Evolutionary conservation across 2,329 filamentous ascomycete genomes (phyloP).

Genomic region (Sporothrix luriei): DNA sequence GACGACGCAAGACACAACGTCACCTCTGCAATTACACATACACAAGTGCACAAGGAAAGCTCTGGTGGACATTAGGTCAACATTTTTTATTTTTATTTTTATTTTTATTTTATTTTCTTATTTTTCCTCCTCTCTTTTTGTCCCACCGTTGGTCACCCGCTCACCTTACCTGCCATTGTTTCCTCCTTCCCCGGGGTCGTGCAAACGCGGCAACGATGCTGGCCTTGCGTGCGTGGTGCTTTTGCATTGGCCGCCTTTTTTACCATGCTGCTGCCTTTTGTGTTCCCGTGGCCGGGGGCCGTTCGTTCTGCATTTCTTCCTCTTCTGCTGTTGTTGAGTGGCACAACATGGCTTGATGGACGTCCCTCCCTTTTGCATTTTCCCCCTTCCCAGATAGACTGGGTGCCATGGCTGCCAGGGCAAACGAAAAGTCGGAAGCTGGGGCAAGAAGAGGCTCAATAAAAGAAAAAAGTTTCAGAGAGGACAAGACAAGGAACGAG

Average conservation of each 20-base stretch:
- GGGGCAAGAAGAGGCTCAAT: background rate
- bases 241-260: constrained; percentile 18
- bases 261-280: background rate
- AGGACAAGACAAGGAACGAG: background rate
- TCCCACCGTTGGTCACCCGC: background rate
- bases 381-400: background rate
- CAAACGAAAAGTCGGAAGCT: background rate
- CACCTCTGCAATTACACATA: constrained; percentile 20
- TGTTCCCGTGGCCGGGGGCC: background rate
- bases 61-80: too few relatives aligned
- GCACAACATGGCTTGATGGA: background rate
- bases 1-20: constrained; percentile 7
- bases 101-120: too few relatives aligned
- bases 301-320: background rate
- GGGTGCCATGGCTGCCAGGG: background rate
- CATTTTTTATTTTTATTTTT: background rate
- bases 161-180: background rate
- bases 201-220: constrained; percentile 2
- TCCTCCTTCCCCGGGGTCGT: constrained; percentile 5
- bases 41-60: background rate
- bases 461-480: background rate
- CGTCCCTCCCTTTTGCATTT: background rate
- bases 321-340: background rate
- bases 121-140: background rate
- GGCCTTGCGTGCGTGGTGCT: constrained; percentile 1